These are phyloP conservation scores for Candida cerambycidarum DNA, from an alignment of 805 yeast genomes.

Conservation along the genomic window DNA sequence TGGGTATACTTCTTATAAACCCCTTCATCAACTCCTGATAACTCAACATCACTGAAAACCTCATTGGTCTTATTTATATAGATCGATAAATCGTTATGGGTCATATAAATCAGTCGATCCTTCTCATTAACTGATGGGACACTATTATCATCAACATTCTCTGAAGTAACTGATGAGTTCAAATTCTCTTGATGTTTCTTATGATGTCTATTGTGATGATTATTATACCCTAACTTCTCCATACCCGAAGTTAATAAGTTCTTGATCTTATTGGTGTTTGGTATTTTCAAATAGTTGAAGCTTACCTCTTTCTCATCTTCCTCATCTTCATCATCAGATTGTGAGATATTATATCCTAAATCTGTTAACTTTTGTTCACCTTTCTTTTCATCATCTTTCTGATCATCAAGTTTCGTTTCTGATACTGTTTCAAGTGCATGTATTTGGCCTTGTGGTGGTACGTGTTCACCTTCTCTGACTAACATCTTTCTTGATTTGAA, in stretches of 20 bases:
- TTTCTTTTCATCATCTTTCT: constrained; percentile 3
- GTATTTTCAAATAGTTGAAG: constrained; percentile 15
- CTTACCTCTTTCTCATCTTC: constrained; percentile 8
- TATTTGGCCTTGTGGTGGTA: no score
- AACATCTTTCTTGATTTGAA: constrained; percentile 35
- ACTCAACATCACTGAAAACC: neutral
- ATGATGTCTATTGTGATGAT: neutral
- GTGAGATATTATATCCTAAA: constrained; percentile 4
- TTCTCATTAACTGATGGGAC: constrained; percentile 7
- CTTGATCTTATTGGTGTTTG: constrained; percentile 15
- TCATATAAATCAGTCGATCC: constrained; percentile 7
- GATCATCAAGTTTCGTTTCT: neutral
- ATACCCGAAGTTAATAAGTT: constrained; percentile 17
- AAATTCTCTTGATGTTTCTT: constrained; percentile 2
- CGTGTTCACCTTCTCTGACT: neutral
- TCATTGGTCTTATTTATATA: neutral
- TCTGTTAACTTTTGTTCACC: constrained; percentile 6
- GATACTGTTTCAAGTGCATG: no score
- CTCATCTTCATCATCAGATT: constrained; percentile 7
- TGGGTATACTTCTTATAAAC: constrained; percentile 11
- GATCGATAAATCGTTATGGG: constrained; percentile 7
- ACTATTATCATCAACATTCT: constrained; percentile 5
- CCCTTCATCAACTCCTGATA: neutral
- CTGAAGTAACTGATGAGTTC: neutral
- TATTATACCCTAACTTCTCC: constrained; percentile 17